Evolutionary conservation across 148 eudicot genomes (phyloP), one percentile per base, ranked within the genome.

Genomic region (Rhododendron mucronatum): DNA sequence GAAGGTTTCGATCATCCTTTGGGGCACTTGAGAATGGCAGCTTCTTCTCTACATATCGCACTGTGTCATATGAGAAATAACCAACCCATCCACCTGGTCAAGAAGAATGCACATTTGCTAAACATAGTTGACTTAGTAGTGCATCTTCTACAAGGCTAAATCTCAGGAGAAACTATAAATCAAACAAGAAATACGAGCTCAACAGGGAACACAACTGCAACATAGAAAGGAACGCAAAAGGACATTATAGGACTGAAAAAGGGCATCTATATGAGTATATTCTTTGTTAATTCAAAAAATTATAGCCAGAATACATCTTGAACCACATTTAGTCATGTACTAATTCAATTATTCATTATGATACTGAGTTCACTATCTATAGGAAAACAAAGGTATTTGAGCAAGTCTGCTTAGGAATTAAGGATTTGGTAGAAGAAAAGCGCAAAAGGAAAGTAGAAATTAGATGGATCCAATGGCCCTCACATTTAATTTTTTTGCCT

Each of bases 51-150:
- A 92, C 97, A 87, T 95, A 96, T 44, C 99, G 96, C 48, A 95
- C 96, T 3, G 99, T 96, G 81, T 96, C 99, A 86, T 95, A 97
- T 28, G 99, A 97, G 83, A 97, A 97, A 85, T 94, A 97, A 83
- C 99, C 99, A 83, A 94, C 95, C 99, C 98, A 97, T 48, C 99
- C 99, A 90, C 99, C 99, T 96, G 91, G 55, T 85, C 67, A 85
- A 84, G 73, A 82, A 82, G 35, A 48, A 87, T 65, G 55, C 61
- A 76, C 44, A 84, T 26, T 63, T n/a, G 3, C 48, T 35, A 87
- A 51, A 87, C 20, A 28, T 28, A 59, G 80, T 71, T 76, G 33
- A 85, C 78, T 74, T 28, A 81, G 48, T 41, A 47, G 28, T 39
- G 55, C 9, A 45, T 45, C 47, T 45, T 45, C 47, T 45, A 45